Evolutionary conservation across 805 yeast genomes (phyloP).

Genomic region (Candida multigemmis): DNA sequence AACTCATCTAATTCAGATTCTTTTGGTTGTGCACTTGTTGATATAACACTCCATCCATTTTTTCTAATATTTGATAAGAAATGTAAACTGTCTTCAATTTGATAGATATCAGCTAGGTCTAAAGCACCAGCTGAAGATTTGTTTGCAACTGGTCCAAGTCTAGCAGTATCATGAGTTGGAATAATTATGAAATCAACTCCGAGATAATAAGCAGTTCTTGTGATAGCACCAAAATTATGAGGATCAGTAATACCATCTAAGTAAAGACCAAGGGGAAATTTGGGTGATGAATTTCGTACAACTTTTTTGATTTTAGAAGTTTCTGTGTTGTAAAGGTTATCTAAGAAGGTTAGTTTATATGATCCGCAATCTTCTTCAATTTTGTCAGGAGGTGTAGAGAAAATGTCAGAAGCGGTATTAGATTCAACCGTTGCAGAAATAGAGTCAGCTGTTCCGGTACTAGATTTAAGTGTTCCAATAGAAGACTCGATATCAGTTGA

Average conservation of each 20-base stretch:
- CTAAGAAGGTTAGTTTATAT: slow-evolving; percentile 8
- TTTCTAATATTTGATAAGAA: slow-evolving; percentile 49
- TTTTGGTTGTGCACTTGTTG: slow-evolving; percentile 34
- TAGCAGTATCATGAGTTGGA: slow-evolving; percentile 64
- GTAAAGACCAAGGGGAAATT: slow-evolving; percentile 59
- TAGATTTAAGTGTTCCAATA: too few species aligned
- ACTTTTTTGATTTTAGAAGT: slow-evolving; percentile 6
- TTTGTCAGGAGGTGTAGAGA: too few species aligned
- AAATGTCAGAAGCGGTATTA: too few species aligned
- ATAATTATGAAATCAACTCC: slow-evolving; percentile 76
- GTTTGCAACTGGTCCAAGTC: slow-evolving; percentile 66
- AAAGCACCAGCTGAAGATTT: slow-evolving; percentile 83
- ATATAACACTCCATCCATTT: slow-evolving; percentile 65
- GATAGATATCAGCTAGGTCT: slow-evolving; percentile 59
- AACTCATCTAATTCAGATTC: slow-evolving; percentile 11
- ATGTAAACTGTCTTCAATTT: slow-evolving; percentile 46
- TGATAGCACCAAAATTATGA: slow-evolving; percentile 77
- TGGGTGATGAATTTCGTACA: slow-evolving; percentile 11
- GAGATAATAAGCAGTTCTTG: slow-evolving; percentile 69
- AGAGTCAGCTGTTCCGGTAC: too few species aligned
- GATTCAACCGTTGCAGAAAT: too few species aligned
- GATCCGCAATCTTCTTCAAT: too few species aligned
- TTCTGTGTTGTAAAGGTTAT: slow-evolving; percentile 9
- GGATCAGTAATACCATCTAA: slow-evolving; percentile 81
- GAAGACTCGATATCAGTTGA: too few species aligned